Conservation (phyloP, 495 filamentous ascomycete species). For the Neurospora africana region DNA sequence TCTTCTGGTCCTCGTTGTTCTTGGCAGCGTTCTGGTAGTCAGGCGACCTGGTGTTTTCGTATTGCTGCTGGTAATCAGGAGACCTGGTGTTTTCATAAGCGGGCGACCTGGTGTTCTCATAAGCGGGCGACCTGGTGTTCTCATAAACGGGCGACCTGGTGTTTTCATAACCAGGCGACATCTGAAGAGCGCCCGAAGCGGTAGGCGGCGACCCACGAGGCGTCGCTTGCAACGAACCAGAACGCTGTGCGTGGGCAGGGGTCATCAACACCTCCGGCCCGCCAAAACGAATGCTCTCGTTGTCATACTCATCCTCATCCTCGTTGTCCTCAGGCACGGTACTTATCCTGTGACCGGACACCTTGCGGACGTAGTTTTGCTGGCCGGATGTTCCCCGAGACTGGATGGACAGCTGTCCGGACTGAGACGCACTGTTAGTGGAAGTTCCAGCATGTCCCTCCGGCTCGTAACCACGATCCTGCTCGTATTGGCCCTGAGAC, state of each 20-base stretch:
- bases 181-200: constrained; percentile 22
- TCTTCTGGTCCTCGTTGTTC: constrained; percentile 72
- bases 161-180: constrained; percentile 33
- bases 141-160: constrained; percentile 3
- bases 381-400: constrained; percentile 51
- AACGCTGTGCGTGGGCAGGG: constrained; percentile 37
- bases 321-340: constrained; percentile 77
- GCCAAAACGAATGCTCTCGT: constrained; percentile 33
- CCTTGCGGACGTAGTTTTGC: constrained; percentile 52
- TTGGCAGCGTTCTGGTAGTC: constrained; percentile 32
- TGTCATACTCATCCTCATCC: constrained; percentile 55
- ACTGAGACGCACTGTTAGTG: constrained; percentile 59
- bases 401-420: constrained; percentile 63
- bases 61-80: constrained; percentile 32
- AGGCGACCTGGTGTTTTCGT: constrained; percentile 29
- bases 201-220: constrained; percentile 68
- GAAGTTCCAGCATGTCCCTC: constrained; percentile 70
- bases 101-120: constrained; percentile 14
- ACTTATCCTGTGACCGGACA: constrained; percentile 69
- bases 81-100: constrained; percentile 32
- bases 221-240: constrained; percentile 38
- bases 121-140: constrained; percentile 7
- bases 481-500: constrained; percentile 42
- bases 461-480: constrained; percentile 67
- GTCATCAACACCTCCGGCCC: constrained; percentile 39